Evolutionary conservation across 441 rosid species (phyloP).

Genomic region (Populus tomentosa): DNA sequence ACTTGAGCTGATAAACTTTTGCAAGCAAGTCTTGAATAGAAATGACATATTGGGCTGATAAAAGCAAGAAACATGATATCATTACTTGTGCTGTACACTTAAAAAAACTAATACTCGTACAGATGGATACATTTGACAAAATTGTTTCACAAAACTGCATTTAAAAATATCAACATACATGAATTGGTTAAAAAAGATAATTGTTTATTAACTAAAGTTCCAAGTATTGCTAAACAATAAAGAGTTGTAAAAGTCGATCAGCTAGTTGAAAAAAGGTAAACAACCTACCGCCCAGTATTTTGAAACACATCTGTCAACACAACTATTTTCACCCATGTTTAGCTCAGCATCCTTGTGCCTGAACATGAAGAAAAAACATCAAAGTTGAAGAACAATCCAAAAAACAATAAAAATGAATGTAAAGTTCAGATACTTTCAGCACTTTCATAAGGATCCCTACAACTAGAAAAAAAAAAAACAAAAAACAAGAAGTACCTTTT

Average conservation of each 20-base stretch:
- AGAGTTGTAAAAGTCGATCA: background rate
- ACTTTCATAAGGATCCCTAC: background rate
- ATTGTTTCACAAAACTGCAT: background rate
- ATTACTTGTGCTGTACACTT: background rate
- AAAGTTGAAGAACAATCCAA: background rate
- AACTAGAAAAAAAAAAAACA: background rate
- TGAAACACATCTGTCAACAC: constrained; percentile 97
- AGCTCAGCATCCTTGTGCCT: constrained; percentile 94
- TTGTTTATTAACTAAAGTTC: background rate
- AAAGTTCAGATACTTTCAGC: background rate
- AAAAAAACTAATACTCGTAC: background rate
- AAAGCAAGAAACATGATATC: background rate
- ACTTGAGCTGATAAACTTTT: background rate
- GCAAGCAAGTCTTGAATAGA: background rate
- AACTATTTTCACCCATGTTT: constrained; percentile 97
- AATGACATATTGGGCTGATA: background rate
- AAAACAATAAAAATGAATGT: background rate
- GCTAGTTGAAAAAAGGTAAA: background rate
- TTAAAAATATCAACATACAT: background rate
- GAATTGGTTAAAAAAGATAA: background rate
- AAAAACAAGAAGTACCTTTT: constrained; percentile 45
- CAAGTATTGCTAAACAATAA: background rate
- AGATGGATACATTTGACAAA: background rate
- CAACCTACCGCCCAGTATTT: constrained; percentile 86
- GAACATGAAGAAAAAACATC: constrained; percentile 4